Conservation (phyloP, 495 filamentous ascomycete species). For the Hypomontagnella monticulosa region DNA sequence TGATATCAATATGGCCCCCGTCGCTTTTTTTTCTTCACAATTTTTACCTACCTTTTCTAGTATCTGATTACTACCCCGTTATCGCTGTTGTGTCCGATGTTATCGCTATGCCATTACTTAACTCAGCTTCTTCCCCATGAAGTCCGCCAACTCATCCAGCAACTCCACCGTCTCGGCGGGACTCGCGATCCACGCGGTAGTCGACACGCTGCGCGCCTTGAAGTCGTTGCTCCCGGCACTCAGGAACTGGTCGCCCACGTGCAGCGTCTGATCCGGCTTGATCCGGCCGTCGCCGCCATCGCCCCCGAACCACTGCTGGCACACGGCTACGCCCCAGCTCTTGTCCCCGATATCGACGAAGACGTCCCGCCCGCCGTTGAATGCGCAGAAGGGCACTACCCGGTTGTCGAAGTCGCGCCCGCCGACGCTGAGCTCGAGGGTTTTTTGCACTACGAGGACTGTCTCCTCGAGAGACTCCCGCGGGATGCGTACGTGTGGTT, state of each 20-base stretch:
- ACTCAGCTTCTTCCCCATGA: constrained; percentile 61
- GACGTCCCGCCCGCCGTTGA: constrained; percentile 96
- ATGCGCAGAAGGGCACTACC: constrained; percentile 92
- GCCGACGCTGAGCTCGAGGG: constrained; percentile 77
- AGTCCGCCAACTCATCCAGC: constrained; percentile 78
- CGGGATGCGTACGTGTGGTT: constrained; percentile 69
- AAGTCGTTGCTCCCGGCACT: constrained; percentile 97
- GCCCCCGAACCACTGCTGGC: constrained; percentile 86
- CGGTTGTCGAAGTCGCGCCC: constrained; percentile 47
- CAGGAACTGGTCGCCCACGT: constrained; percentile 96
- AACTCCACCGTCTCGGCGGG: constrained; percentile 89
- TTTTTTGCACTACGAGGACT: constrained; percentile 91
- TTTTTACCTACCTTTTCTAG: not conserved
- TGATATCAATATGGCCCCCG: not conserved
- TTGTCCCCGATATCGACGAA: constrained; percentile 99
- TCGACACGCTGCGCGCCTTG: constrained; percentile 76
- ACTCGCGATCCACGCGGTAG: constrained; percentile 88
- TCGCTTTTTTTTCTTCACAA: constrained; percentile 8
- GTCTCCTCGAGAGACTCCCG: constrained; percentile 96
- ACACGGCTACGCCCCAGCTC: constrained; percentile 89
- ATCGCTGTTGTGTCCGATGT: not conserved
- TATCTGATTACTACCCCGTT: not conserved
- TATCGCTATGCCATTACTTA: constrained; percentile 8
- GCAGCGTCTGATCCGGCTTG: constrained; percentile 68
- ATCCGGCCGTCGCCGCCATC: constrained; percentile 45